These are phyloP conservation scores for Allantophomopsis cytisporea DNA, from an alignment of 2,329 filamentous ascomycete species.

Conservation along the genomic window DNA sequence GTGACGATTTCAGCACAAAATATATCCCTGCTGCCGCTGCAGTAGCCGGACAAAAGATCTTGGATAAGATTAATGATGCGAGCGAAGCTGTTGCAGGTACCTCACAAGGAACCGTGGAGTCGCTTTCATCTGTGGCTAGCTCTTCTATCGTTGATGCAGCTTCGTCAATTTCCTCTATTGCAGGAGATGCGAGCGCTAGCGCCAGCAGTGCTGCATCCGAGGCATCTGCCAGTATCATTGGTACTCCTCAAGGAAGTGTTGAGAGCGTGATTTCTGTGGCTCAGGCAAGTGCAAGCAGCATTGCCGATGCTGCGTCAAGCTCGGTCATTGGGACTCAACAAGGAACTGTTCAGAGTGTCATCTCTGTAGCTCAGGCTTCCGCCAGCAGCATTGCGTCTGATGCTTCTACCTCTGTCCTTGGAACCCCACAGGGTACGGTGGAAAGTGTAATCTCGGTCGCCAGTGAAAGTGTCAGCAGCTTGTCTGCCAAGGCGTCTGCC, in stretches of 20 bases:
- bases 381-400: constrained; percentile 13
- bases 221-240: constrained; percentile 6
- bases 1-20: constrained; percentile 66
- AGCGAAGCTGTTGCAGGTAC: constrained; percentile 11
- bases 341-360: constrained; percentile 18
- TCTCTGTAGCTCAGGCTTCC: constrained; percentile 16
- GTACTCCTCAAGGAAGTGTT: constrained; percentile 7
- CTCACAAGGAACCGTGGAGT: constrained; percentile 14
- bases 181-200: constrained; percentile 7
- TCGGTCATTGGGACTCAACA: constrained; percentile 11
- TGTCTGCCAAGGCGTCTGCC: constrained; percentile 11
- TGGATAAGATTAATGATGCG: constrained; percentile 12
- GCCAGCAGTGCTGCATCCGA: constrained; percentile 10
- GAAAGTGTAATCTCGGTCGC: constrained; percentile 12
- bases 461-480: constrained; percentile 9
- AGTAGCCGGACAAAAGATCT: constrained; percentile 20
- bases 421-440: constrained; percentile 11
- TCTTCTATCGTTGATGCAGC: constrained; percentile 7
- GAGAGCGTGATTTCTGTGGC: constrained; percentile 9
- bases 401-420: constrained; percentile 14
- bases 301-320: constrained; percentile 3
- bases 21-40: constrained; percentile 43
- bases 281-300: constrained; percentile 4
- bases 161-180: constrained; percentile 10
- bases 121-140: constrained; percentile 18